Conservation (phyloP, 176 grass and related monocot genomes). For the Neostapfia colusana region DNA sequence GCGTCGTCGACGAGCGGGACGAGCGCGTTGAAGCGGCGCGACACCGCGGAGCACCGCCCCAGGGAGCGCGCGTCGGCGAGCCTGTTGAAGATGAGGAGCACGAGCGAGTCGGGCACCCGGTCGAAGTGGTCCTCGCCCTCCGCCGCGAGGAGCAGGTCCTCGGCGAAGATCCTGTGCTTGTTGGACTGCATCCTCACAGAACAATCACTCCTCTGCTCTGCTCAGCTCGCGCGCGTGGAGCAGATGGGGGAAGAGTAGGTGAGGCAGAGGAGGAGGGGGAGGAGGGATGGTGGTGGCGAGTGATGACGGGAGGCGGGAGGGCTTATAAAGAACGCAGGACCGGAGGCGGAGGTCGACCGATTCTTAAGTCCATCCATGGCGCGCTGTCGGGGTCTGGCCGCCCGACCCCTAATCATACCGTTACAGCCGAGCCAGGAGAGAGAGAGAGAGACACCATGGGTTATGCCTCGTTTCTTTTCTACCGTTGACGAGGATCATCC, state of each 20-base stretch:
- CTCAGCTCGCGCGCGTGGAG: neutral
- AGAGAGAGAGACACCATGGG: too few species aligned
- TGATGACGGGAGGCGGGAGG: slow-evolving; percentile 24
- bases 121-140: slow-evolving; percentile 66
- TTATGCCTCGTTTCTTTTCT: neutral
- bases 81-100: slow-evolving; percentile 78
- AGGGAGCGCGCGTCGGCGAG: slow-evolving; percentile 69
- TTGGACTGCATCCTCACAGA: slow-evolving; percentile 57
- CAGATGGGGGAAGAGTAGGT: neutral
- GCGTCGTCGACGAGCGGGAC: slow-evolving; percentile 69
- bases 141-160: slow-evolving; percentile 48
- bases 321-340: slow-evolving; percentile 42
- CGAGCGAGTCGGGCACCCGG: slow-evolving; percentile 59
- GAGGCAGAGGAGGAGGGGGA: neutral
- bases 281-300: slow-evolving; percentile 34
- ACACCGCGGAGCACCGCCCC: slow-evolving; percentile 60
- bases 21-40: slow-evolving; percentile 67
- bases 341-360: slow-evolving; percentile 31
- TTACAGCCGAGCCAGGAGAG: slow-evolving; percentile 16
- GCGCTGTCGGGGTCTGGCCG: slow-evolving; percentile 35
- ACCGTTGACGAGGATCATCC: neutral
- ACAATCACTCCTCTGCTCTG: neutral
- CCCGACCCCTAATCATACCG: slow-evolving; percentile 32
- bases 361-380: slow-evolving; percentile 38
- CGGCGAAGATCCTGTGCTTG: slow-evolving; percentile 58